Evolutionary conservation across 2,329 filamentous ascomycete species (phyloP).

Genomic region (Pseudocercospora pini-densiflorae): DNA sequence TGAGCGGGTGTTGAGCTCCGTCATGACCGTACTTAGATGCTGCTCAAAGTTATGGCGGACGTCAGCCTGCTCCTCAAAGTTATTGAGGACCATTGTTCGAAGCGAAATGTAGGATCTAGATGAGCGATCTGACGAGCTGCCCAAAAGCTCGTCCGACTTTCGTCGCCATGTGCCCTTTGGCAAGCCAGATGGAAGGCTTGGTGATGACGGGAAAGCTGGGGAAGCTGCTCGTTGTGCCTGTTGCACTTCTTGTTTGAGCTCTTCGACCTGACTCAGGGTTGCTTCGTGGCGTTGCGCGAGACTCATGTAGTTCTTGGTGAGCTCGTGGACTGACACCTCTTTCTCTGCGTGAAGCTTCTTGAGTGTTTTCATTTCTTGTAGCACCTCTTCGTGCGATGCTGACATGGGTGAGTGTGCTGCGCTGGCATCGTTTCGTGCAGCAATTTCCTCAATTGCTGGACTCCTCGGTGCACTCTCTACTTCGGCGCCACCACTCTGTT

Average conservation of each 20-base stretch:
- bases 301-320: conserved; percentile 79
- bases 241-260: conserved; percentile 83
- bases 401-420: conserved; percentile 20
- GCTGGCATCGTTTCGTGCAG: conserved; percentile 11
- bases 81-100: conserved; percentile 83
- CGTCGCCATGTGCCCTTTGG: conserved; percentile 64
- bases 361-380: conserved; percentile 71
- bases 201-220: conserved; percentile 31
- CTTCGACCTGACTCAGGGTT: conserved; percentile 83
- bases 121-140: conserved; percentile 72
- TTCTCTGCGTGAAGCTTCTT: conserved; percentile 75
- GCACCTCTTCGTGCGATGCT: conserved; percentile 64
- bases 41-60: conserved; percentile 90
- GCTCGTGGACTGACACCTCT: conserved; percentile 72
- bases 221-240: conserved; percentile 57
- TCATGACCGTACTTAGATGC: conserved; percentile 89
- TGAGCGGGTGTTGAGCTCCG: conserved; percentile 83
- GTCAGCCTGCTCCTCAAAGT: conserved; percentile 81
- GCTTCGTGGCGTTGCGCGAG: conserved; percentile 82
- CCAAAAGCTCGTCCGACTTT: conserved; percentile 40
- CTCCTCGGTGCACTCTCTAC: conserved; percentile 19
- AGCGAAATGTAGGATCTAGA: conserved; percentile 90
- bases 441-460: conserved; percentile 21
- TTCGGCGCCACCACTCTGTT: conserved; percentile 59
- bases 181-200: conserved; percentile 18